Evolutionary conservation across 1,284 basidiomycete genomes (phyloP).

Genomic region (Bjerkandera adusta): DNA sequence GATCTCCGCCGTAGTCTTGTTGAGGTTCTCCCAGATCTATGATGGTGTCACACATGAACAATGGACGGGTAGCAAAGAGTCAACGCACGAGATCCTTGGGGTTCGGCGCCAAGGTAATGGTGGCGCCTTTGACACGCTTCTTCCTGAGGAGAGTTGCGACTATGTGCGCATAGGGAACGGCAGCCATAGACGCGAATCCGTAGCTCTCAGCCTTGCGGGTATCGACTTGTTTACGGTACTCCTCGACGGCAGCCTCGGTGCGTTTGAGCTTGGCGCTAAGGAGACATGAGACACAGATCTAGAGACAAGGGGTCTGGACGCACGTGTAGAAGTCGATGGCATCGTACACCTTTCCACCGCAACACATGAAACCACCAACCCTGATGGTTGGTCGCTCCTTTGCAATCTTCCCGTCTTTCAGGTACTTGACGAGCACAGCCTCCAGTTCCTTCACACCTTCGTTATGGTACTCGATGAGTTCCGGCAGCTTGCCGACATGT

Average conservation of each 20-base stretch:
- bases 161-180: conserved; percentile 87
- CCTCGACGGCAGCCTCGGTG: conserved; percentile 78
- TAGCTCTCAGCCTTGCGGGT: conserved; percentile 83
- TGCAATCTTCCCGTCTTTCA: conserved; percentile 74
- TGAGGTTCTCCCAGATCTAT: conserved; percentile 88
- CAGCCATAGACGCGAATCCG: conserved; percentile 92
- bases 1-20: conserved; percentile 65
- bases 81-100: conserved; percentile 78
- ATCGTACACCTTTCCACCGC: conserved; percentile 75
- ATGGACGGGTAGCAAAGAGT: no score
- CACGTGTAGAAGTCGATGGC: conserved; percentile 85
- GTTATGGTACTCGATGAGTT: conserved; percentile 85
- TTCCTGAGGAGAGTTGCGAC: conserved; percentile 68
- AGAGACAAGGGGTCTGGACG: conserved; percentile 24
- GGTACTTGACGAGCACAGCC: conserved; percentile 77
- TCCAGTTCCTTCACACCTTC: conserved; percentile 84
- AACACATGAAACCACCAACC: conserved; percentile 70
- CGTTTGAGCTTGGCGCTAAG: conserved; percentile 67
- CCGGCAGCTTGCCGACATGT: conserved; percentile 71
- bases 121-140: conserved; percentile 74
- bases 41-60: no score
- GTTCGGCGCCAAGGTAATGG: conserved; percentile 75
- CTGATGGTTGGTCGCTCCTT: conserved; percentile 74
- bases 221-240: conserved; percentile 73
- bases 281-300: neutral